Evolutionary conservation across 1,284 basidiomycete genomes (phyloP).

Genomic region (Cerioporus squamosus): DNA sequence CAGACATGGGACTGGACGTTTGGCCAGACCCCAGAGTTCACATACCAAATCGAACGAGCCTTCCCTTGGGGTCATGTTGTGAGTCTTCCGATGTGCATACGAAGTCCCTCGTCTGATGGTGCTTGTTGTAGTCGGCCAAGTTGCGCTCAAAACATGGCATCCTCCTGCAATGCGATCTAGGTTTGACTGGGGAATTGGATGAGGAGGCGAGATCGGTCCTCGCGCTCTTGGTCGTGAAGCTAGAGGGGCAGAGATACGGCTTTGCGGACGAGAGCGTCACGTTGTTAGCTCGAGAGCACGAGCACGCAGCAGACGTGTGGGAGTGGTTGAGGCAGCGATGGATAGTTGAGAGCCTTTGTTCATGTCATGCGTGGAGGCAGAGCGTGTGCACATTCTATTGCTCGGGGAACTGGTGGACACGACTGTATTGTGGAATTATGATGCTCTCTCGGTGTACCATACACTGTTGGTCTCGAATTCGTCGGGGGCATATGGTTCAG

Average conservation of each 20-base stretch:
- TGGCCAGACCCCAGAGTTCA: slow-evolving; percentile 95
- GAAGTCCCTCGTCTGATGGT: not conserved
- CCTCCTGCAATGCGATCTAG: slow-evolving; percentile 54
- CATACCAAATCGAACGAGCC: slow-evolving; percentile 50
- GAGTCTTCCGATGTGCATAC: slow-evolving; percentile 30
- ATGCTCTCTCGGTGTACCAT: slow-evolving; percentile 67
- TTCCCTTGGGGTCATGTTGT: slow-evolving; percentile 71
- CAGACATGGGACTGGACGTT: slow-evolving; percentile 94
- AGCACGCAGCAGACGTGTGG: slow-evolving; percentile 39
- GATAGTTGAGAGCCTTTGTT: slow-evolving; percentile 23
- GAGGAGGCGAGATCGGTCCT: slow-evolving; percentile 22
- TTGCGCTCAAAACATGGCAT: slow-evolving; percentile 66
- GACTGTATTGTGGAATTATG: slow-evolving; percentile 4
- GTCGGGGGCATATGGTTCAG: slow-evolving; percentile 72
- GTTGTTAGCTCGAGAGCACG: slow-evolving; percentile 14
- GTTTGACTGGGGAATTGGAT: slow-evolving; percentile 28
- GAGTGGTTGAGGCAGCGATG: slow-evolving; percentile 46
- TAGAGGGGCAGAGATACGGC: slow-evolving; percentile 54
- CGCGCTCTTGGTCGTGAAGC: slow-evolving; percentile 28
- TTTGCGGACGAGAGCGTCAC: slow-evolving; percentile 41
- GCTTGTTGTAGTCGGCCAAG: slow-evolving; percentile 43
- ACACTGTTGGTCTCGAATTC: slow-evolving; percentile 79
- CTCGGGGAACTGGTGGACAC: not conserved
- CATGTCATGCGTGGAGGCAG: not conserved
- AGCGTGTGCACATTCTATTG: slow-evolving; percentile 4